Conservation (phyloP, 768 basidiomycete species). For the Trametes sanguinea region DNA sequence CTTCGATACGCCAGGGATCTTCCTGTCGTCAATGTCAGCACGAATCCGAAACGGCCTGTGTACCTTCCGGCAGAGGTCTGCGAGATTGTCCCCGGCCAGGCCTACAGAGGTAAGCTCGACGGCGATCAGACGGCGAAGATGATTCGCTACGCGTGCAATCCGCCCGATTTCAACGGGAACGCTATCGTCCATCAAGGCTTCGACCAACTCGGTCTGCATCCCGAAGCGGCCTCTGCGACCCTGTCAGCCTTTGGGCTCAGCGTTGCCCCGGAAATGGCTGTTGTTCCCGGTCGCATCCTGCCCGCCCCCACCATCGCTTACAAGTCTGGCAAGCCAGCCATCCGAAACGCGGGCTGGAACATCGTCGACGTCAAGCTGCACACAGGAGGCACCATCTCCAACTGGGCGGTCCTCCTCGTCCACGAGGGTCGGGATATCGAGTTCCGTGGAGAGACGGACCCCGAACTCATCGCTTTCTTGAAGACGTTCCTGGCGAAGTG, state of each 20-base stretch:
- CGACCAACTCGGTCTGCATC: constrained; percentile 51
- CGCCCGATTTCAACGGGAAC: constrained; percentile 58
- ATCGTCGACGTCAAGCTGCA: constrained; percentile 73
- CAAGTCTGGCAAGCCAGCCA: constrained; percentile 42
- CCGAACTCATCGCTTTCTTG: constrained; percentile 45
- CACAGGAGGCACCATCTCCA: constrained; percentile 47
- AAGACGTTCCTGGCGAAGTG: constrained; percentile 59
- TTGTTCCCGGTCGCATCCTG: constrained; percentile 67
- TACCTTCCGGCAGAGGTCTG: constrained; percentile 74
- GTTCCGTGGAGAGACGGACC: constrained; percentile 47
- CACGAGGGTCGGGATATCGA: constrained; percentile 44
- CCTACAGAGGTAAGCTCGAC: constrained; percentile 61
- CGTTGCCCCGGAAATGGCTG: constrained; percentile 59
- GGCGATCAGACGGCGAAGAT: constrained; percentile 67
- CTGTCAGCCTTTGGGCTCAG: constrained; percentile 58
- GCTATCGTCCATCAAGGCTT: constrained; percentile 63
- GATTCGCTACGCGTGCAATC: constrained; percentile 69
- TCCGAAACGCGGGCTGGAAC: constrained; percentile 74
- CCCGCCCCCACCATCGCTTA: constrained; percentile 61
- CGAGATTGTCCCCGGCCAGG: constrained; percentile 57
- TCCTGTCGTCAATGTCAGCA: constrained; percentile 40
- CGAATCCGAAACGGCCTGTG: constrained; percentile 28
- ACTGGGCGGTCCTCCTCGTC: constrained; percentile 72
- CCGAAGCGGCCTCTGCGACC: constrained; percentile 38
- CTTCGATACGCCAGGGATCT: constrained; percentile 43